Base-by-base conservation (phyloP, 2,329 filamentous ascomycete species). In the Westerdykella aurantiaca region DNA sequence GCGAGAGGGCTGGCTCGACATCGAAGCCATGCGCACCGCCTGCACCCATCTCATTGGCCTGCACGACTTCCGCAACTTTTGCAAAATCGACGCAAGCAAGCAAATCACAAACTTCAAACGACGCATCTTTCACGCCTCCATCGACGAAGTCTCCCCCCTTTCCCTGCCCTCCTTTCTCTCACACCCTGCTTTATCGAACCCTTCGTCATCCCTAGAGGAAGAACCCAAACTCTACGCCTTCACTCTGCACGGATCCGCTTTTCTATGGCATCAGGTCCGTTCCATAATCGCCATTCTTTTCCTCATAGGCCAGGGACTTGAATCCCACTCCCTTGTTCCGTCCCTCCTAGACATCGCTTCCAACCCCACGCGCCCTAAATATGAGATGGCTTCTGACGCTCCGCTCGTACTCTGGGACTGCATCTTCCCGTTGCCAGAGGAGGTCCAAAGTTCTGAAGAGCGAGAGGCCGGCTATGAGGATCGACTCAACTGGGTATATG, bases 251-350 rank as follows among this genome's bases (percentile, higher is more conserved):
- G 93, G 93, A 16, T 89, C 86, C 6, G 93, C 90, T 1, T 98
- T 98, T 68, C 72, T 98, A 38, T 98, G 93, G 93, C 93, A 98
- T 70, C 93, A 98, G 71, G 94, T 98, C 54, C 83, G 93, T 18
- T 88, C 91, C 71, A 90, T 98, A 80, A 83, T 94, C n/a, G 81
- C 84, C 13, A 75, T 97, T 6, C 73, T 98, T n/a, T 97, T 98
- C 72, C 74, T 93, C 10, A 82, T 97, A 7, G 93, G 88, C 22
- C 93, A 98, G 69, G 82, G 88, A 0, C 78, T 95, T 13, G 93
- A 98, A 66, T 64, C 74, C 22, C 85, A 90, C 0, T 78, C 78
- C 0, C 70, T 97, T 12, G 75, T 97, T 35, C 75, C 80, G 41
- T 75, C 83, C 18, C 74, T 98, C 34, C 77, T 98, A 21, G 86